phyloP scores from a whole-genome alignment of 306 rosid species.

The Quercus wislizeni region DNA sequence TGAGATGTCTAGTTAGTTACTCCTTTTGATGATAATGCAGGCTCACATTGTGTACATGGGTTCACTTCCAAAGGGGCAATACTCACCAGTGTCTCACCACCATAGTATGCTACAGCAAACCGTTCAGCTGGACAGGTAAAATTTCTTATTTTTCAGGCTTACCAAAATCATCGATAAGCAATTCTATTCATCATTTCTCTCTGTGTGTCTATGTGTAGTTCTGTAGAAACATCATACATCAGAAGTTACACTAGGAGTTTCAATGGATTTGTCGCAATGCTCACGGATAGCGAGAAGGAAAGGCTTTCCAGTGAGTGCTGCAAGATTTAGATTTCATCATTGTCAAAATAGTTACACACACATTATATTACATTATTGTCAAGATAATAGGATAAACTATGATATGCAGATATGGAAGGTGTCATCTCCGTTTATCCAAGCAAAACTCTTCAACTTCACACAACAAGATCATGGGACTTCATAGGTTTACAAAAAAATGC shows the following conservation, averaged over 20 bases:
- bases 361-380: too few relatives aligned
- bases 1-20: too few relatives aligned
- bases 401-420: background rate
- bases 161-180: too few relatives aligned
- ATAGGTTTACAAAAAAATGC: conserved; percentile 2
- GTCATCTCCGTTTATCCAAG: conserved; percentile 29
- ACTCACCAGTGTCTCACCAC: too few relatives aligned
- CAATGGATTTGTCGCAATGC: conserved; percentile 26
- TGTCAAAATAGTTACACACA: too few relatives aligned
- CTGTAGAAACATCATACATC: background rate
- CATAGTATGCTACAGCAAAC: too few relatives aligned
- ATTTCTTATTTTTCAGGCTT: too few relatives aligned
- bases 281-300: background rate
- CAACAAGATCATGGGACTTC: conserved; percentile 33
- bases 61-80: too few relatives aligned
- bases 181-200: background rate
- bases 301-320: background rate
- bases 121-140: too few relatives aligned
- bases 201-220: background rate
- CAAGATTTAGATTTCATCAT: background rate
- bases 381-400: background rate
- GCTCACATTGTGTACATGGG: too few relatives aligned
- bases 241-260: conserved; percentile 24
- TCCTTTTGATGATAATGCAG: too few relatives aligned
- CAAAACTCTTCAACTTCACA: background rate